Base-by-base conservation (phyloP, 2,329 filamentous ascomycete species). In the Cladophialophora yegresii region DNA sequence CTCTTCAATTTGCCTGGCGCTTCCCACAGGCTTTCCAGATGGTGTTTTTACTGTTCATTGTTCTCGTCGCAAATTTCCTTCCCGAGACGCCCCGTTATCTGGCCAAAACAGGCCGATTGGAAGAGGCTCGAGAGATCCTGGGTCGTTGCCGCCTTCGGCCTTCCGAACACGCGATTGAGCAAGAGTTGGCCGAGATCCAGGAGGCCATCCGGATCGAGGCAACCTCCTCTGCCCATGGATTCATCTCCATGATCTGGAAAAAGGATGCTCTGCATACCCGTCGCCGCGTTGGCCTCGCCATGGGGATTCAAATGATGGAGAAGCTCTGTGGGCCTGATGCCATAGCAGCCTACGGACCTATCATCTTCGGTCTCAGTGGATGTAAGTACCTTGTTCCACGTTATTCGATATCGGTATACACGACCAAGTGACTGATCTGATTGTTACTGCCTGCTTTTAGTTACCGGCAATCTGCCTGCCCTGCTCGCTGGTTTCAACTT, bases 11-110 rank as follows among this genome's bases (percentile, higher is more conserved):
- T 12, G 76, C 78, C 22, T 82, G 86, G 87, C 79, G 87, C 2
- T 87, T 88, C 72, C 86, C 87, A 0, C 77, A 88, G 20, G 82
- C 81, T 4, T 83, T 85, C 71, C 82, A 85, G 69, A 80, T 87
- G 30, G 69, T 83, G 26, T 88, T 88, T 71, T 85, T 84, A 30
- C 12, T 87, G 7, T 80, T 87, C 65, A 85, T 88, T 54, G 74
- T 88, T 12, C 64, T 73, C 7, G 73, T 73, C n/a, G 82, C 81
- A 76, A 65, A 76, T 36, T 80, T 77, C 73, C 73, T 82, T 1
- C 81, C 81, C 0, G 81, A 83, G 67, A 79, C 77, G 0, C 81
- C 82, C 6, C 74, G 77, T 6, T 62, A 71, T 54, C 59, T 73
- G 8, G 69, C 69, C n/a, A 70, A 71, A 43, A 71, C 64, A 40